Percentiles rank a stretch among this genome's conserved stretches.
Conservation (phyloP, 805 yeast genomes). For the Saturnispora dispora region DNA sequence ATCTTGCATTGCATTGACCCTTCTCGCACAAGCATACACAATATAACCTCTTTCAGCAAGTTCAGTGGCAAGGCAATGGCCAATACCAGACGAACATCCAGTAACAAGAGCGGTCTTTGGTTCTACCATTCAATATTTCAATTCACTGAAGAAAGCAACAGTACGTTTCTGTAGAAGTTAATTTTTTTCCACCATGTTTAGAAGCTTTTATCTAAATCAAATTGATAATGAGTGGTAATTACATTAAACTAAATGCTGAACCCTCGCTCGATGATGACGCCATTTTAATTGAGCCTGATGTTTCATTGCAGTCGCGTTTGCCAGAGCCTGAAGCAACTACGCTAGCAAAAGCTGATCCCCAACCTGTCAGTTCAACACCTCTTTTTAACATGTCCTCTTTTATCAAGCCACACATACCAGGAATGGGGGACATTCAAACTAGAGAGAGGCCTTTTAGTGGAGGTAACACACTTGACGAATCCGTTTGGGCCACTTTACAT, state of each 20-base stretch:
- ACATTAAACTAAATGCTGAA: background rate
- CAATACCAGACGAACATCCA: constrained; percentile 56
- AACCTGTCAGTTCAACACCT: constrained; percentile 3
- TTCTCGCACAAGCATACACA: constrained; percentile 70
- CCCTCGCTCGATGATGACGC: constrained; percentile 22
- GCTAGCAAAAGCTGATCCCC: constrained; percentile 2
- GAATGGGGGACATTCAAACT: constrained; percentile 22
- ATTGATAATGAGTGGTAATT: background rate
- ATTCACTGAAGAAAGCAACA: background rate
- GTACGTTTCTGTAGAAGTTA: background rate
- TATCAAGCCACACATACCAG: constrained; percentile 26
- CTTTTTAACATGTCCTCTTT: constrained; percentile 27
- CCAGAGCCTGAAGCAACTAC: background rate
- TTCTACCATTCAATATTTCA: background rate
- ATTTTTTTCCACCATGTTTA: background rate
- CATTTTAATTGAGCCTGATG: constrained; percentile 28
- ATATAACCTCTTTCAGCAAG: constrained; percentile 36
- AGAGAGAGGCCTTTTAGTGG: constrained; percentile 46
- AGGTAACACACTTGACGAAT: constrained; percentile 51
- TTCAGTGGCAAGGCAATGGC: constrained; percentile 38
- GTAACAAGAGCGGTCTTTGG: constrained; percentile 39
- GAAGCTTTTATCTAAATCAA: background rate
- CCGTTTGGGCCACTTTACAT: constrained; percentile 38
- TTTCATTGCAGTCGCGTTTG: constrained; percentile 8
- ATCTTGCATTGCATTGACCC: constrained; percentile 50